A percentile compares a stretch with the other conserved stretches of the same genome.
These are phyloP conservation scores for Heliosperma pusillum DNA, from an alignment of 148 eudicot genomes.

Conservation along the genomic window DNA sequence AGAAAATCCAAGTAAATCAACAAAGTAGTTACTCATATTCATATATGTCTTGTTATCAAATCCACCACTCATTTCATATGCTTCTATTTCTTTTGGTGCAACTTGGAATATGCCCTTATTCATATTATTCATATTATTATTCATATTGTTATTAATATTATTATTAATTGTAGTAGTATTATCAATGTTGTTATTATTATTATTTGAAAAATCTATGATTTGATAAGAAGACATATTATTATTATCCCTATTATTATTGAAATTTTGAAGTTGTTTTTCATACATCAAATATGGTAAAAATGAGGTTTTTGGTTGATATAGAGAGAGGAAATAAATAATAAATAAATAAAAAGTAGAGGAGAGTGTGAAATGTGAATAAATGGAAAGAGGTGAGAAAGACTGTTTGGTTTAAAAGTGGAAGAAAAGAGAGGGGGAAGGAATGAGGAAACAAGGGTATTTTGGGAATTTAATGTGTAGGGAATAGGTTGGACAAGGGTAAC, in stretches of 20 bases:
- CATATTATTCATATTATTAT: neutral
- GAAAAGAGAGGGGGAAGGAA: neutral
- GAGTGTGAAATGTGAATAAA: conserved; percentile 15
- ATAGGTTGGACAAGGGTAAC: conserved; percentile 43
- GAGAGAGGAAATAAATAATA: too few species aligned
- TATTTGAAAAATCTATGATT: neutral
- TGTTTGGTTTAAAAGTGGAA: too few species aligned
- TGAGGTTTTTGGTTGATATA: too few species aligned
- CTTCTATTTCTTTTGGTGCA: neutral
- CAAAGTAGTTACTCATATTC: conserved; percentile 19
- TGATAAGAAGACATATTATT: too few species aligned
- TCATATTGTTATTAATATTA: neutral
- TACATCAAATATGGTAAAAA: neutral
- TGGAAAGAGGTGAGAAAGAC: conserved; percentile 11
- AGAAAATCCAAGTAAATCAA: conserved; percentile 39
- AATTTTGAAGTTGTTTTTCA: neutral
- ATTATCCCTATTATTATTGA: too few species aligned
- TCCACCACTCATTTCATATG: conserved; percentile 3
- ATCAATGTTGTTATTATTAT: neutral
- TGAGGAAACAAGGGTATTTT: conserved; percentile 4
- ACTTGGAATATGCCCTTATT: conserved; percentile 17
- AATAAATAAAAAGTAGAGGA: too few species aligned
- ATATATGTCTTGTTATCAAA: conserved; percentile 17
- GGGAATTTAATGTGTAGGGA: conserved; percentile 34
- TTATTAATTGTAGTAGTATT: neutral